Conservation (phyloP, 257 asterid species). For the Salvia rosmarinus region DNA sequence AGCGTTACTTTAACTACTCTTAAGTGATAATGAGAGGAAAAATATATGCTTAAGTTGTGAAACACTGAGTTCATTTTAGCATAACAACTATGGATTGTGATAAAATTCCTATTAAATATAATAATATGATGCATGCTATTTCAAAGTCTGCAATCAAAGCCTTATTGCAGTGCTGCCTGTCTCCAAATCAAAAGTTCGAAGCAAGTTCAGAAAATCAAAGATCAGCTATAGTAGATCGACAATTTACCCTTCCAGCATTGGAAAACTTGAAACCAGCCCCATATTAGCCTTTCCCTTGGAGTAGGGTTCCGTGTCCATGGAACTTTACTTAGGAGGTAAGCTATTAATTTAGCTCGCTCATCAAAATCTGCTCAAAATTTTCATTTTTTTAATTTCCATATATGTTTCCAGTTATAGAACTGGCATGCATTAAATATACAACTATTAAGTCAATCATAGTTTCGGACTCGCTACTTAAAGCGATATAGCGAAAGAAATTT, state of each 20-base stretch:
- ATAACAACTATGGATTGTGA: not conserved
- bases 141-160: not conserved
- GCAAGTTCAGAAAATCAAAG: not conserved
- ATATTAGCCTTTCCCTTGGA: not conserved
- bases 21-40: no score
- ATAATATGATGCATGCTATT: not conserved
- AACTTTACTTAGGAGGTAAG: not conserved
- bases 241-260: not conserved
- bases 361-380: not conserved
- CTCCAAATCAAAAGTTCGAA: conserved; percentile 1
- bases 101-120: not conserved
- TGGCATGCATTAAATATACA: not conserved
- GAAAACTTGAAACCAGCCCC: not conserved
- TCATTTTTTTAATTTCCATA: no score
- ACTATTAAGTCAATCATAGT: not conserved
- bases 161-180: not conserved
- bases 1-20: not conserved
- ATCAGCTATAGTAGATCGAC: not conserved
- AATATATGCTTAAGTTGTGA: not conserved
- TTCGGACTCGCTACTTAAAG: not conserved
- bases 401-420: not conserved
- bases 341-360: not conserved
- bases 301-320: not conserved
- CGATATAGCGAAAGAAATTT: not conserved
- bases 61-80: not conserved